Base-by-base conservation (phyloP, 257 asterid genomes). In the Solanum medicagineum region DNA sequence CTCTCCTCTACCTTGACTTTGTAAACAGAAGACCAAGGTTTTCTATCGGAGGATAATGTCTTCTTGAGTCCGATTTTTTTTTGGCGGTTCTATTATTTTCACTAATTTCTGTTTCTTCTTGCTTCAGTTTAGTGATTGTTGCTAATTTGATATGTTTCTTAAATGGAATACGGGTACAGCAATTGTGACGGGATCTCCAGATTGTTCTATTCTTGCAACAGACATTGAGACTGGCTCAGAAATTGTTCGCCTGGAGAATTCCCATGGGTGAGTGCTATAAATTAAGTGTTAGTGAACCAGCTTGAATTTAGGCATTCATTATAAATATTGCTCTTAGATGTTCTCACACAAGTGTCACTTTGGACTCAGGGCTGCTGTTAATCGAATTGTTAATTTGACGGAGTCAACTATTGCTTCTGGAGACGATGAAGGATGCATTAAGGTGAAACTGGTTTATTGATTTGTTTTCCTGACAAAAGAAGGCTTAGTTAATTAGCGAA, bases 321-420 rank as follows among this genome's bases (percentile, higher is more conserved):
- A 32, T 56, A 84, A 17, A 29, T 60, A 6, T 49, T 79, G 88
- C 26, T 81, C 69, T 55, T 22, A 32, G 49, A 44, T 77, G 85
- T 56, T 79, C 83, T 79, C 65, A 79, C 51, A 68, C 63, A 59
- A 80, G 26, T 15, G 14, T 36, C 54, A 49, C 84, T 69, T 73
- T 29, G 84, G 65, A 20, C 90, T 89, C 91, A 96, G 99, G 89
- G 97, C 91, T 85, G 95, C 97, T 86, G 93, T 96, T 54, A 92
- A 92, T 91, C 94, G 98, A 80, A 93, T 95, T 82, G 91, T 96
- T 86, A 94, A 89, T 90, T 87, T 94, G 89, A 93, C 98, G 3
- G 97, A 93, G 68, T 91, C 97, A 6, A 96, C 96, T 53, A 79
- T 96, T 88, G 99, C 98, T 40, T 96, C 99, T 16, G 99, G 98